Evolutionary conservation across 2,329 filamentous ascomycete species (phyloP), one percentile per base, ranked within the genome.

Genomic region (Fusarium dimerum): DNA sequence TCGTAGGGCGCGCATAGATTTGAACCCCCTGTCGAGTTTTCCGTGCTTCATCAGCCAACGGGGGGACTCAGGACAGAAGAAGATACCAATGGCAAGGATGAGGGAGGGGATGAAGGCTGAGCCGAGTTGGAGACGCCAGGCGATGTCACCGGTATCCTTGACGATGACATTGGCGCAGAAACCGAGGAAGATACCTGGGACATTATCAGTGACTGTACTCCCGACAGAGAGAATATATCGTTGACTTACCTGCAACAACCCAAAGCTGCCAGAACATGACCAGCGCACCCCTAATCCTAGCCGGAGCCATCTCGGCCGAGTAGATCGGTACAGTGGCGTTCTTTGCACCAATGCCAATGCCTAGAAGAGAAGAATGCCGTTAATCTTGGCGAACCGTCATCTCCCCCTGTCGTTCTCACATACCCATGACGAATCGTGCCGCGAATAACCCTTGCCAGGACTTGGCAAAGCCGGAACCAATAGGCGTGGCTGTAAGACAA

Each of bases 191-290:
- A 48, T 46, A 11, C 47, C 47, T 40, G 36, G 30, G 7, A 26
- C 10, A 12, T 15, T 12, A 9, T 36, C 4, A 36, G 32, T 15
- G 32, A 11, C 4, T 36, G 32, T 26, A 26, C 7, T 4, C 20
- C 4, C 4, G 7, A 26, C 7, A 7, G 7, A 26, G 7, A 26
- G 7, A 7, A 26, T 26, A 26, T 5, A 26, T n/a, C n/a, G n/a
- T 26, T 11, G 11, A 36, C 32, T 12, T 36, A 36, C 32, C 32
- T 12, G 13, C 32, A 20, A 40, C 60, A 45, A 67, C 62, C 57
- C 62, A 69, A 17, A 68, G 62, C 57, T 68, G 78, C 88, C 88
- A 92, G 57, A 84, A 85, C 88, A 92, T 92, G 58, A 91, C 88
- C 6, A 92, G 75, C 15, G 85, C 87, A 59, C 87, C 86, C 59